A percentile compares a stretch with the other conserved stretches of the same genome.
These are phyloP conservation scores for Wallacemonas sp. DNA, from an alignment of 208 protist genomes.

Conservation along the genomic window DNA sequence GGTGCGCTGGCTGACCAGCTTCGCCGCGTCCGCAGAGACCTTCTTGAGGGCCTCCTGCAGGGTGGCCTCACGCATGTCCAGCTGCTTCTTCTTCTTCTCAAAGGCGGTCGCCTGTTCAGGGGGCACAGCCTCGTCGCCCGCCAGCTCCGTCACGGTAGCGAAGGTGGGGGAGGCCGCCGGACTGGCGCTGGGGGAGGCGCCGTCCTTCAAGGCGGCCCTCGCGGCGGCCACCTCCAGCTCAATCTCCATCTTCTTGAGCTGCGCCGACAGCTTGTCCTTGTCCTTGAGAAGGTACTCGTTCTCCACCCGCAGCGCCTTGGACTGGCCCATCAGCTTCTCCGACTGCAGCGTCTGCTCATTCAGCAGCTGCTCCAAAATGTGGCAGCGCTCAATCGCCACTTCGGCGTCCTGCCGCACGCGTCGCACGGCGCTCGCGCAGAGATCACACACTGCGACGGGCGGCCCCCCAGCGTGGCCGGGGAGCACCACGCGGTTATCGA, in stretches of 20 bases:
- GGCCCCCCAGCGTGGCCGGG: constrained; percentile 35
- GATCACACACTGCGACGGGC: constrained; percentile 51
- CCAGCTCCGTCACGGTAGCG: background rate
- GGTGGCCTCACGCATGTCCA: constrained; percentile 58
- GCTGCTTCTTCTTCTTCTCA: constrained; percentile 42
- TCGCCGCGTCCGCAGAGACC: constrained; percentile 47
- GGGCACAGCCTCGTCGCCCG: background rate
- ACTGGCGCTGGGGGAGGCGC: background rate
- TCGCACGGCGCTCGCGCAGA: constrained; percentile 44
- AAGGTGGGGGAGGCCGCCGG: constrained; percentile 18
- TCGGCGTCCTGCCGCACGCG: constrained; percentile 44
- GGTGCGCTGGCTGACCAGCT: constrained; percentile 42
- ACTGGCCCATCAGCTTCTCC: constrained; percentile 41
- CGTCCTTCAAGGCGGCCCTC: background rate
- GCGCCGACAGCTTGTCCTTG: constrained; percentile 39
- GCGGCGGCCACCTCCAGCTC: constrained; percentile 39
- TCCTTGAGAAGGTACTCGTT: constrained; percentile 49
- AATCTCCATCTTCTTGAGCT: constrained; percentile 37
- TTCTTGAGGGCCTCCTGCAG: constrained; percentile 73
- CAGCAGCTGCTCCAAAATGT: constrained; percentile 48
- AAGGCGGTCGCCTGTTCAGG: constrained; percentile 22
- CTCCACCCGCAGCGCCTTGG: constrained; percentile 44
- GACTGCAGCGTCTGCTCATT: constrained; percentile 45
- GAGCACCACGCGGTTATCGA: constrained; percentile 43
- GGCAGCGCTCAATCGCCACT: constrained; percentile 45